phyloP scores from a whole-genome alignment of 2,329 filamentous ascomycete species.

The Monilinia vaccinii-corymbosi region DNA sequence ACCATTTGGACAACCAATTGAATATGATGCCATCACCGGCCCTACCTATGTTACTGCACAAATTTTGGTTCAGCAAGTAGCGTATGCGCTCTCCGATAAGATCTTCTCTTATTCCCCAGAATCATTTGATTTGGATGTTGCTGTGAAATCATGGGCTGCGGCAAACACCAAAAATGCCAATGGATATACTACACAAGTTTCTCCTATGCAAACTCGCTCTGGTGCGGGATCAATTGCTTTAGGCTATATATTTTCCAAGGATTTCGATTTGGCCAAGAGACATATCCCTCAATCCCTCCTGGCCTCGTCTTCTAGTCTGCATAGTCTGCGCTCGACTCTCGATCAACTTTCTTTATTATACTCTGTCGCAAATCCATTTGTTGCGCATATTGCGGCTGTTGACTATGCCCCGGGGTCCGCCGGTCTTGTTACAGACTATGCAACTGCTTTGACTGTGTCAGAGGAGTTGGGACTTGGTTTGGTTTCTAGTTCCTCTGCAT shows the following conservation, averaged over 20 bases:
- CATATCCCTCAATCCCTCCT: constrained; percentile 86
- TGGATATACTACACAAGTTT: constrained; percentile 68
- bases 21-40: constrained; percentile 59
- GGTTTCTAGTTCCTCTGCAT: constrained; percentile 74
- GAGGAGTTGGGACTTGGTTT: constrained; percentile 87
- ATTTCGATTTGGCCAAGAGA: constrained; percentile 87
- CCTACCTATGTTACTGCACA: constrained; percentile 92
- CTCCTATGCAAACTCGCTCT: constrained; percentile 75
- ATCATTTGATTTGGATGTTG: constrained; percentile 81
- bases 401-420: constrained; percentile 63
- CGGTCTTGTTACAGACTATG: constrained; percentile 78
- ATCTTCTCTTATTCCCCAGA: constrained; percentile 95
- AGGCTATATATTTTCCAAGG: constrained; percentile 95
- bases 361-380: constrained; percentile 83
- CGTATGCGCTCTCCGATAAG: constrained; percentile 91
- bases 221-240: constrained; percentile 87
- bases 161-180: constrained; percentile 68
- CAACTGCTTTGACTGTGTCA: constrained; percentile 65
- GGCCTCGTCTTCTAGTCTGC: constrained; percentile 74
- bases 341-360: constrained; percentile 91
- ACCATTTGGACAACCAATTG: constrained; percentile 47
- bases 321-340: constrained; percentile 70
- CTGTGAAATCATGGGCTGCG: constrained; percentile 67
- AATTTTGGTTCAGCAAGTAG: constrained; percentile 88
- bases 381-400: constrained; percentile 82